Evolutionary conservation across 2,329 filamentous ascomycete species (phyloP), one percentile per base, ranked within the genome.

Genomic region (Sarocladium brachiariae): DNA sequence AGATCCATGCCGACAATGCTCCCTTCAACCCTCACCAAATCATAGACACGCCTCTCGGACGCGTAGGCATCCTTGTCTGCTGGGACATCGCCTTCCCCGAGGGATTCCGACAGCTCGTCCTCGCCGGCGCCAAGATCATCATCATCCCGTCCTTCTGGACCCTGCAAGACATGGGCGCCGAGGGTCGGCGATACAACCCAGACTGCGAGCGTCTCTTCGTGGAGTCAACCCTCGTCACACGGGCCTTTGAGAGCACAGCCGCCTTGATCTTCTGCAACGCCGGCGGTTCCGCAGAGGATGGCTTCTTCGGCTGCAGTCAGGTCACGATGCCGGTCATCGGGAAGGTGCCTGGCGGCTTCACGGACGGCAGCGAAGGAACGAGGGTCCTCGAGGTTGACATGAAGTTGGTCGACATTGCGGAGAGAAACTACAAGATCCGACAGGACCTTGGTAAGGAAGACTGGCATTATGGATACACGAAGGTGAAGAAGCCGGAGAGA

Each of bases 21-120:
- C 75, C 77, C 3, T 82, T 84, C 58, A 56, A 62, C 4, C 73
- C 75, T 2, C 81, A 84, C 57, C 55, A 53, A 2, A 75, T 77
- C 2, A 81, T 84, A 58, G 73, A 81, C 55, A 89, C 83, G 2
- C 84, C 86, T 0, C 59, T 65, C 1, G 53, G 47, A 10, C 60
- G 63, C 2, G 81, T 84, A 0, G 87, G 87, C 0, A 60, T 84
- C 65, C 73, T 85, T 31, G 83, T 87, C 23, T 92, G 87, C 71
- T 91, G 87, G 87, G 87, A 91, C 59, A 64, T 90, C 0, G 85
- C 85, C 1, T 91, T 91, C 54, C 87, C 87, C 0, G 87, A 91
- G 65, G 86, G 86, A 0, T 90, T 88, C 62, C 72, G 87, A 4
- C 83, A 85, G 57, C 72, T 91, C 50, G 79, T 89, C 19, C 72